Conservation (phyloP, 148 eudicot species). For the Vaccinium macrocarpon region DNA sequence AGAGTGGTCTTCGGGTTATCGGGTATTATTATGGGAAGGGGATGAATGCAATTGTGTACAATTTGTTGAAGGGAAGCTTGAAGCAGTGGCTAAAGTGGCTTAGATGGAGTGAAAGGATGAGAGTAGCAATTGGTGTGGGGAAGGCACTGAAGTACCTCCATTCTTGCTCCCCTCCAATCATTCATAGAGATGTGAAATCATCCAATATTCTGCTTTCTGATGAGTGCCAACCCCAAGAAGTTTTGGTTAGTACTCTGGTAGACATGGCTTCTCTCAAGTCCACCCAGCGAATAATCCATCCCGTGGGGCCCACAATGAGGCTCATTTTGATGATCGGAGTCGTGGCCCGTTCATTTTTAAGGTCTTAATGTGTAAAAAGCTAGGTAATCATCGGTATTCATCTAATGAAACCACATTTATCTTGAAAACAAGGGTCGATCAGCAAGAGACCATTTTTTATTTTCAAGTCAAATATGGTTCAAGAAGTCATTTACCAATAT, state of each 20-base stretch:
- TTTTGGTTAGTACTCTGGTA: neutral
- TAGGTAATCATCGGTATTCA: neutral
- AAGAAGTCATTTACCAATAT: neutral
- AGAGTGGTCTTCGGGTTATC: slow-evolving; percentile 25
- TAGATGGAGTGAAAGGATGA: slow-evolving; percentile 34
- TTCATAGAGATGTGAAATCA: slow-evolving; percentile 35
- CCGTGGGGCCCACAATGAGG: too few species aligned
- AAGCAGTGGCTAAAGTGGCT: slow-evolving; percentile 21
- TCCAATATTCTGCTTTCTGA: slow-evolving; percentile 33
- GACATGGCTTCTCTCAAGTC: neutral
- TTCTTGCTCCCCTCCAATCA: slow-evolving; percentile 29
- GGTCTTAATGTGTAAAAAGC: neutral
- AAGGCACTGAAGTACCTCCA: slow-evolving; percentile 37
- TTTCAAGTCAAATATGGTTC: neutral
- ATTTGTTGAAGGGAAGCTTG: slow-evolving; percentile 23
- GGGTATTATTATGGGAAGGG: slow-evolving; percentile 33
- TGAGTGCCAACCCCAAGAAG: slow-evolving; percentile 31
- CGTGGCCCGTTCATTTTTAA: neutral
- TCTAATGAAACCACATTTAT: neutral
- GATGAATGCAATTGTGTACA: slow-evolving; percentile 29
- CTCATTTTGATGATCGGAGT: neutral
- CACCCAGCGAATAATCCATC: too few species aligned
- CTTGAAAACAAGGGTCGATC: neutral
- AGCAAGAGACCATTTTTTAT: neutral
- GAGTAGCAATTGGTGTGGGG: slow-evolving; percentile 32